phyloP scores from a whole-genome alignment of 164 flowering plant species.

The Sedum album region DNA sequence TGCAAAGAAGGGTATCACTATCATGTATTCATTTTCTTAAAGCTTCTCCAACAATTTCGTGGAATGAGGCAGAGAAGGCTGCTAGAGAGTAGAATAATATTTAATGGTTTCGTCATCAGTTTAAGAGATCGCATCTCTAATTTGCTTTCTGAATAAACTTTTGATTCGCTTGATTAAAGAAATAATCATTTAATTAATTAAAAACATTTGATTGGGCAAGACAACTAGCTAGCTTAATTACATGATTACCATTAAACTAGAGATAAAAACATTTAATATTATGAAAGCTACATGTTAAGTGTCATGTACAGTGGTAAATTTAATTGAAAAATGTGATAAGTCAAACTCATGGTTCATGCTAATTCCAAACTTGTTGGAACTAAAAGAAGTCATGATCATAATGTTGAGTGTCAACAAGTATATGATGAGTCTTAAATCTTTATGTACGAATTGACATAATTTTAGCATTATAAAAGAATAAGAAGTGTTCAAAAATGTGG shows the following conservation, averaged over 20 bases:
- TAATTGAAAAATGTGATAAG: neutral
- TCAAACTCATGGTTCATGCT: neutral
- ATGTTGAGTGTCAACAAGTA: neutral
- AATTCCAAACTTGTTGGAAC: slow-evolving; percentile 4
- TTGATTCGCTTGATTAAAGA: neutral
- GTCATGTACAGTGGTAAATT: neutral
- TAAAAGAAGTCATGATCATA: neutral
- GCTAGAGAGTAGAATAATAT: neutral
- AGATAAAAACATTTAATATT: neutral
- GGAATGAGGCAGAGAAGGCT: neutral
- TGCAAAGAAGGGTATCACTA: neutral
- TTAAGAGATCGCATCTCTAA: neutral
- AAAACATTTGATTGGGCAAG: neutral
- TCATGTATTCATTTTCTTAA: neutral
- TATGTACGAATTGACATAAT: too few relatives aligned
- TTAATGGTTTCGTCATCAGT: neutral
- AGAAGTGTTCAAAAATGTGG: too few relatives aligned
- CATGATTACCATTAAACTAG: neutral
- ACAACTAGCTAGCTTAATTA: neutral
- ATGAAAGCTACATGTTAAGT: neutral
- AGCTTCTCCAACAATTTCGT: neutral
- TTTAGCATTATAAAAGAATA: too few relatives aligned
- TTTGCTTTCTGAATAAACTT: neutral
- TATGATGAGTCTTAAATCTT: neutral
- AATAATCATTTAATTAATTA: neutral